These are phyloP conservation scores for Limtongia smithiae DNA, from an alignment of 805 yeast genomes.

Conservation along the genomic window DNA sequence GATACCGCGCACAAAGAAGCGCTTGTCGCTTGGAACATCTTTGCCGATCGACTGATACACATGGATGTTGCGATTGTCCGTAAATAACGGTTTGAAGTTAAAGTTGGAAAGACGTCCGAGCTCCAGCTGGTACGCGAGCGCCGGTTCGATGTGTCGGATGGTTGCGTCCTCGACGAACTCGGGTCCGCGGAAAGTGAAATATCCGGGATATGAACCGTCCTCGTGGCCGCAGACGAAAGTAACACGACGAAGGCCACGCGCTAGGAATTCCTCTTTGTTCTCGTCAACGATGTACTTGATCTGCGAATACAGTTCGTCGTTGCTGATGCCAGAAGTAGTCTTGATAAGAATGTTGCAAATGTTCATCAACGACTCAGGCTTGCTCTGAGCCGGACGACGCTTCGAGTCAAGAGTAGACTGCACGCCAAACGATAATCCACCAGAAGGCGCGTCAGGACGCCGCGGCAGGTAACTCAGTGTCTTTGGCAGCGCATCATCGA, in stretches of 20 bases:
- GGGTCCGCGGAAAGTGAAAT: conserved; percentile 92
- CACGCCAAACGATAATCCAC: conserved; percentile 44
- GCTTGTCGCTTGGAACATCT: conserved; percentile 86
- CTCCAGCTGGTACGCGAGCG: conserved; percentile 95
- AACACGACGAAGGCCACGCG: conserved; percentile 81
- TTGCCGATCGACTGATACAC: conserved; percentile 96
- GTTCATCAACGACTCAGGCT: conserved; percentile 51
- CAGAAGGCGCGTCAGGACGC: conserved; percentile 38
- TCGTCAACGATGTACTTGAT: conserved; percentile 65
- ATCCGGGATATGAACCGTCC: conserved; percentile 87
- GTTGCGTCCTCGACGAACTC: conserved; percentile 81
- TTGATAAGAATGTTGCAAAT: conserved; percentile 78
- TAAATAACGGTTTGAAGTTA: conserved; percentile 88
- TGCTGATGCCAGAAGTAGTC: conserved; percentile 64
- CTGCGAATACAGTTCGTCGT: conserved; percentile 61
- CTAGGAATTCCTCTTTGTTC: conserved; percentile 62
- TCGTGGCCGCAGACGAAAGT: conserved; percentile 83
- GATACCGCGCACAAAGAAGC: conserved; percentile 96
- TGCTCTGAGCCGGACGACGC: conserved; percentile 19
- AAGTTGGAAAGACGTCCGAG: conserved; percentile 91
- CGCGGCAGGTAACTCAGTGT: conserved; percentile 70
- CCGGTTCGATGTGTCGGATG: conserved; percentile 97
- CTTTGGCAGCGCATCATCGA: conserved; percentile 73
- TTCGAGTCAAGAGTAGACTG: conserved; percentile 41
- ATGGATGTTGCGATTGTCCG: conserved; percentile 95